Base-by-base conservation (phyloP, 2,329 filamentous ascomycete genomes). In the Juglanconis oblonga region DNA sequence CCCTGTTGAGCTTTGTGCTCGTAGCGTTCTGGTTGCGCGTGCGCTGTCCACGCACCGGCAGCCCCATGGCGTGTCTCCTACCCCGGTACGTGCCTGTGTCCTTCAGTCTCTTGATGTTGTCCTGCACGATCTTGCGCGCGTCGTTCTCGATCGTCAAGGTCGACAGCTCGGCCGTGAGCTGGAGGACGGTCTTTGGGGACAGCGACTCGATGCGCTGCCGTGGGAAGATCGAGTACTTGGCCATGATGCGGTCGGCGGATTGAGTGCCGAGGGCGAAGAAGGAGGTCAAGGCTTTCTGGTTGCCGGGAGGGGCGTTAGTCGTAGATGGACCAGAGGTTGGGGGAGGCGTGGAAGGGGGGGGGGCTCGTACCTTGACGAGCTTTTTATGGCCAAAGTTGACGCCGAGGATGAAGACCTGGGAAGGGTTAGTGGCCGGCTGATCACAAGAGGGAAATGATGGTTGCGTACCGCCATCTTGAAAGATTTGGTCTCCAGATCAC, bases 131-230 rank as follows among this genome's bases (percentile, higher is more conserved):
- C 71, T 89, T 85, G 69, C 87, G 81, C 65, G 96, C 81, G 69
- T 98, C 93, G 74, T 90, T 96, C 75, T 97, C 95, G 69, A 98
- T 91, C 62, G 90, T 96, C 91, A 99, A 93, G 57, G 87, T 88
- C 14, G 92, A 91, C 45, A 99, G 81, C 70, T 96, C 91, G 54
- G 89, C 89, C 29, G 90, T 95, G 62, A 99, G 81, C 56, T 90
- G 88, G 55, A 91, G 88, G 67, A 97, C 79, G 62, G 92, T 93
- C 72, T 89, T 87, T 62, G 88, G 86, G 49, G 86, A 82, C 24
- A 99, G 78, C 7, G 86, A 82, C 72, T 90, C 90, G 67, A 98
- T 81, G 70, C 87, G 90, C 66, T 91, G 90, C 59, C 85, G 88
- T 35, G 91, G 88, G 77, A 97, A 91, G 72, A 99, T 96, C 68